phyloP scores from a whole-genome alignment of 1,284 basidiomycete species.

The Leccinum subfulvum region DNA sequence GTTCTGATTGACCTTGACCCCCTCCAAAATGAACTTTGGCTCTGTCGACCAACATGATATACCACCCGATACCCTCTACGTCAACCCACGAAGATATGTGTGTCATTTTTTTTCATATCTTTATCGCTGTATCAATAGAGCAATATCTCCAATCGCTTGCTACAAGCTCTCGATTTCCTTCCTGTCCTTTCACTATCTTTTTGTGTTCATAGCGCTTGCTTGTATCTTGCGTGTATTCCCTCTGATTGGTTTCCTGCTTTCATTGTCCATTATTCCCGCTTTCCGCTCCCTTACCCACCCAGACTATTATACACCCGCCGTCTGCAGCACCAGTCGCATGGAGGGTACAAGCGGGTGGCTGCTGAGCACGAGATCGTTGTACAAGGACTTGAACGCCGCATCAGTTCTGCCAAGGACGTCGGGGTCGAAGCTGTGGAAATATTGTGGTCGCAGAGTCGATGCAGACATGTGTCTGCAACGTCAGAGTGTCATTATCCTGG shows the following conservation, averaged over 20 bases:
- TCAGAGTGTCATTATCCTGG: too few species aligned
- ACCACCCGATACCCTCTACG: constrained; percentile 8
- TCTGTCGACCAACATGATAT: neutral
- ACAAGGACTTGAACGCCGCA: too few species aligned
- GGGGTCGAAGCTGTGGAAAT: too few species aligned
- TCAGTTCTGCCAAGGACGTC: too few species aligned
- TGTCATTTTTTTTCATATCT: neutral
- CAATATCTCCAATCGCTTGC: neutral
- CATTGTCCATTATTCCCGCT: neutral
- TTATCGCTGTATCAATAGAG: constrained; percentile 14
- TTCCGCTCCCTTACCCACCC: neutral
- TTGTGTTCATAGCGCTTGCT: constrained; percentile 2
- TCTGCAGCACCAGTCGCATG: too few species aligned
- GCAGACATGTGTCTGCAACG: too few species aligned
- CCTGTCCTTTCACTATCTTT: neutral
- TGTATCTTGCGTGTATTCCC: neutral
- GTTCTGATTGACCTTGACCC: constrained; percentile 5
- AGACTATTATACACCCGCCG: neutral
- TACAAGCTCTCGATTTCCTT: neutral
- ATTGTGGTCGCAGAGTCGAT: too few species aligned
- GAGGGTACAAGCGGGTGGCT: too few species aligned
- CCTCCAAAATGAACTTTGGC: neutral
- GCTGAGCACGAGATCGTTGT: too few species aligned
- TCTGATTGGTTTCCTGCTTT: too few species aligned
- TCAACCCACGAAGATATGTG: neutral